Percentiles rank a stretch among this genome's conserved stretches.
phyloP scores from a whole-genome alignment of 495 filamentous ascomycete genomes.

The Parathielavia hyrcaniae region DNA sequence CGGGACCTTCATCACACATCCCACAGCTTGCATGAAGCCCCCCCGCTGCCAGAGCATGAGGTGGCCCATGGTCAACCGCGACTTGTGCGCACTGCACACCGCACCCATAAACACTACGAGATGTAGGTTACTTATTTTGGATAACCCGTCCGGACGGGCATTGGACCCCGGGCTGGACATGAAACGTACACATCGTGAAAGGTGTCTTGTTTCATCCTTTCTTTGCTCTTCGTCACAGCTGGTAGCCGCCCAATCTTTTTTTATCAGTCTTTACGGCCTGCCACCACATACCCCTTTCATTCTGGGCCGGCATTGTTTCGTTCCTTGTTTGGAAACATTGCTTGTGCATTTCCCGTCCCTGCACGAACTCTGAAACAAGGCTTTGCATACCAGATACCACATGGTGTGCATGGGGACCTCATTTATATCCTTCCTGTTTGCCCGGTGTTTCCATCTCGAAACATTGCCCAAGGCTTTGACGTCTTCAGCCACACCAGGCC shows the following conservation, averaged over 20 bases:
- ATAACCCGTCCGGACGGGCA: background rate
- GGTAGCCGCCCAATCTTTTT: constrained; percentile 28
- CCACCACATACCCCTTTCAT: background rate
- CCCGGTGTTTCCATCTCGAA: background rate
- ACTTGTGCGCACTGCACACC: constrained; percentile 1
- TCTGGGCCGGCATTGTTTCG: constrained; percentile 2
- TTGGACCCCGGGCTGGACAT: background rate
- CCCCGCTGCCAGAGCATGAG: background rate
- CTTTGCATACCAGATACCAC: background rate
- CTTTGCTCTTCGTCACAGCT: constrained; percentile 7
- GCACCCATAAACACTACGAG: background rate
- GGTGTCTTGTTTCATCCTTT: constrained; percentile 14
- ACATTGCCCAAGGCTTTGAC: constrained; percentile 1
- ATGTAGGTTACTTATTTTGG: constrained; percentile 10
- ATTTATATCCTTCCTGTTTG: constrained; percentile 9
- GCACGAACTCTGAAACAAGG: constrained; percentile 9
- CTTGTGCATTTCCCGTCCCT: background rate
- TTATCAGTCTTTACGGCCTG: constrained; percentile 8
- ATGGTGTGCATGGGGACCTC: background rate
- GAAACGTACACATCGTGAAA: constrained; percentile 5
- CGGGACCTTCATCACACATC: constrained; percentile 12
- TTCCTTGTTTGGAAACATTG: constrained; percentile 10
- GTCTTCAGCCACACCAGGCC: background rate
- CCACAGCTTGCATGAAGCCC: constrained; percentile 6
- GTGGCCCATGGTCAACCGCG: background rate